phyloP scores from a whole-genome alignment of 73 alveolate genomes.

The Paraurostyla sp. region DNA sequence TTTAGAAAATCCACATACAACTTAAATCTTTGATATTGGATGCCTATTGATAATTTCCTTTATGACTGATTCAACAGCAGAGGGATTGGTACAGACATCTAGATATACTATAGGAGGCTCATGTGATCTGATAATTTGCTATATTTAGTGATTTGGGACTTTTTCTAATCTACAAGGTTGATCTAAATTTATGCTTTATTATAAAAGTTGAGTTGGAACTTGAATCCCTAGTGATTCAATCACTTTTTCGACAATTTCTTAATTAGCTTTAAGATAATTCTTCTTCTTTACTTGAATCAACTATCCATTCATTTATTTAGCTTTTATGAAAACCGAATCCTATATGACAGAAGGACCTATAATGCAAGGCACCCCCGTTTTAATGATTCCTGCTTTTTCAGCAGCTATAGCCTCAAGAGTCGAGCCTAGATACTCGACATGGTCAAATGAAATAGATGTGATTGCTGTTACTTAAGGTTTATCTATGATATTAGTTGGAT shows the following conservation, averaged over 20 bases:
- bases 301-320: conserved; percentile 35
- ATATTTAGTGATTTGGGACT: not conserved
- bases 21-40: conserved; percentile 38
- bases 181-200: not conserved
- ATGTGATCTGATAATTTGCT: not conserved
- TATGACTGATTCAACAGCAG: conserved; percentile 72
- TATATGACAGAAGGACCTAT: conserved; percentile 85
- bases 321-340: conserved; percentile 60
- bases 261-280: not conserved
- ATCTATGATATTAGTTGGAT: conserved; percentile 83
- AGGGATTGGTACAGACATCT: conserved; percentile 81
- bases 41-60: conserved; percentile 40
- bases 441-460: conserved; percentile 92
- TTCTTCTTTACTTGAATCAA: conserved; percentile 38
- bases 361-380: conserved; percentile 79
- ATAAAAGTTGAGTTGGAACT: not conserved
- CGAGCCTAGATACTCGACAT: conserved; percentile 87
- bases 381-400: conserved; percentile 91
- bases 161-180: conserved; percentile 62
- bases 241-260: conserved; percentile 50
- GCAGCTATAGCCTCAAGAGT: conserved; percentile 83
- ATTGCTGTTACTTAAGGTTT: conserved; percentile 82
- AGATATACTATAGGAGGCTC: conserved; percentile 32
- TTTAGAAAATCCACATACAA: conserved; percentile 78
- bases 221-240: conserved; percentile 23